These are phyloP conservation scores for Colletotrichum gigasporum DNA, from an alignment of 2,329 filamentous ascomycete species.

Conservation along the genomic window DNA sequence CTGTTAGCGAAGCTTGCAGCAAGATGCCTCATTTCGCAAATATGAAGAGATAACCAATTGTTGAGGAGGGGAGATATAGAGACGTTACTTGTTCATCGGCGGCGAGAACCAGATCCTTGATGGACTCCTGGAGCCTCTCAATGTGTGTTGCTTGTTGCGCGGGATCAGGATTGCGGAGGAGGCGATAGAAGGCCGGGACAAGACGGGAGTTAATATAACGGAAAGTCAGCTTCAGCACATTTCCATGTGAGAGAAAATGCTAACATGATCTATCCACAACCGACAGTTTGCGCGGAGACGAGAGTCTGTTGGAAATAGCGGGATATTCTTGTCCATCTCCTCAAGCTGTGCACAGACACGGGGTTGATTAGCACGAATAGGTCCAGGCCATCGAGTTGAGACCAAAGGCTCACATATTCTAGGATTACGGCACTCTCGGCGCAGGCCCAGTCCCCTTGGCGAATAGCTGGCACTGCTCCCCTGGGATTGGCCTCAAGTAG, in stretches of 20 bases:
- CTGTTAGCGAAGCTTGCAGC: background rate
- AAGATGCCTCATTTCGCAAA: background rate
- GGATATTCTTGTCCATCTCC: conserved; percentile 69
- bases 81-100: conserved; percentile 51
- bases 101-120: conserved; percentile 61
- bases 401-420: conserved; percentile 73
- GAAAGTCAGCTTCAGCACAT: background rate
- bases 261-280: conserved; percentile 83
- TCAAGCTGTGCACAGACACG: conserved; percentile 67
- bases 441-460: conserved; percentile 83
- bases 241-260: conserved; percentile 34
- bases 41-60: too few relatives aligned
- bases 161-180: conserved; percentile 72
- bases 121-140: conserved; percentile 71
- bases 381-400: background rate
- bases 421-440: conserved; percentile 85
- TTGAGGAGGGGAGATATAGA: conserved; percentile 8
- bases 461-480: conserved; percentile 79
- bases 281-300: conserved; percentile 78
- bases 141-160: conserved; percentile 67
- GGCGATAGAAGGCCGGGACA: conserved; percentile 78
- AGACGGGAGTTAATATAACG: conserved; percentile 77
- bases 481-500: conserved; percentile 80
- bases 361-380: background rate
- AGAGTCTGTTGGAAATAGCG: conserved; percentile 72